Evolutionary conservation across 2,329 filamentous ascomycete species (phyloP).

Genomic region (Paecilomyces dactylethromorphus): DNA sequence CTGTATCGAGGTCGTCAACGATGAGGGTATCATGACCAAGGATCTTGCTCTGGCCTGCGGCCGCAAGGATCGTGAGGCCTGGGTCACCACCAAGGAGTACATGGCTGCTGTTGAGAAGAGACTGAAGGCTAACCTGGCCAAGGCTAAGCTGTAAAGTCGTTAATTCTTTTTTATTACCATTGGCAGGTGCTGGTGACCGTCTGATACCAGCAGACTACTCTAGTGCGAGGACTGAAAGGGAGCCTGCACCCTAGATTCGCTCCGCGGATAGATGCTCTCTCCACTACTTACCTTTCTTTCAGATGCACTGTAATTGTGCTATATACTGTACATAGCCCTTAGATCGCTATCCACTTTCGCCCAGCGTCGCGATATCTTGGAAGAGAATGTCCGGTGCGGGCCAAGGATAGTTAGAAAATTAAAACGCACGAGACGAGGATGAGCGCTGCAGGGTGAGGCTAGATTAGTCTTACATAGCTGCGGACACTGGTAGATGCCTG

Average conservation of each 20-base stretch:
- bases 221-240: background rate
- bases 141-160: constrained; percentile 25
- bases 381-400: background rate
- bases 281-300: background rate
- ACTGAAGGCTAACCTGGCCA: constrained; percentile 64
- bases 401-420: background rate
- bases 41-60: constrained; percentile 93
- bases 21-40: constrained; percentile 98
- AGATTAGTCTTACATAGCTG: background rate
- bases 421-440: background rate
- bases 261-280: background rate
- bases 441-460: background rate
- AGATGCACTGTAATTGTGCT: background rate
- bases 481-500: background rate
- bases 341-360: background rate
- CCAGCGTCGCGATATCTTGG: background rate
- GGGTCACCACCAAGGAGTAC: constrained; percentile 90
- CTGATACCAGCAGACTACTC: background rate
- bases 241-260: background rate
- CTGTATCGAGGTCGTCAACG: constrained; percentile 87
- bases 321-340: background rate
- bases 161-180: constrained; percentile 1
- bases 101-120: constrained; percentile 85
- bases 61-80: constrained; percentile 74
- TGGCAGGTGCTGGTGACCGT: background rate